Conservation (phyloP, 139 green algal genomes). For the Chlorella sp. region DNA sequence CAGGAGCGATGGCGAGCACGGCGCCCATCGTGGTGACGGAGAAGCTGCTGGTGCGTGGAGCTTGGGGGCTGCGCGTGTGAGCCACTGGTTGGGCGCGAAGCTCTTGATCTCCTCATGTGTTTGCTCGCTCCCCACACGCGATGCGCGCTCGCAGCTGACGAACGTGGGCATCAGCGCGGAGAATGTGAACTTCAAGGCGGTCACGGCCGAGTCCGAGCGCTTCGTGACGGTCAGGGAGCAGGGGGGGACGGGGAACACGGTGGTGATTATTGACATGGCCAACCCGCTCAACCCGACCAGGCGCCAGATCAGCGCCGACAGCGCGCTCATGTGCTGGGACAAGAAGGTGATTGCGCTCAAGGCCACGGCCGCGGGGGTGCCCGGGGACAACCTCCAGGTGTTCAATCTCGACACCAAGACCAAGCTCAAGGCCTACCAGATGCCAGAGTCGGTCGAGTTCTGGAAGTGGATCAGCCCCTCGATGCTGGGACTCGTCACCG, state of each 20-base stretch:
- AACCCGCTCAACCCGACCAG: conserved; percentile 71
- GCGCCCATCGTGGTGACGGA: conserved; percentile 43
- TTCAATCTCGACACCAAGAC: conserved; percentile 98
- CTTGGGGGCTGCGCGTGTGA: background rate
- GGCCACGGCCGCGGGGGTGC: conserved; percentile 31
- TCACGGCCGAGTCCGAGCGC: conserved; percentile 96
- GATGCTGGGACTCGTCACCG: conserved; percentile 90
- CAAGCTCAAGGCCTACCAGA: conserved; percentile 96
- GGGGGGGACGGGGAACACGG: conserved; percentile 33
- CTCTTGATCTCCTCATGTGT: background rate
- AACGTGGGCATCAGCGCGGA: conserved; percentile 81
- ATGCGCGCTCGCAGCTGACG: conserved; percentile 65
- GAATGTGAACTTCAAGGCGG: conserved; percentile 96
- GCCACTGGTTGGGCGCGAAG: background rate
- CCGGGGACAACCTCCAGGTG: conserved; percentile 89
- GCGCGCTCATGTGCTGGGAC: conserved; percentile 91
- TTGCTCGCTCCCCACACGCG: background rate
- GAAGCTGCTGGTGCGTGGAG: conserved; percentile 40
- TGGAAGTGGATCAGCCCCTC: conserved; percentile 94
- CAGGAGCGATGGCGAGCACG: background rate
- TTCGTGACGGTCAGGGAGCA: conserved; percentile 96
- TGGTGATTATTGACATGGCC: conserved; percentile 94
- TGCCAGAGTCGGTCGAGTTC: conserved; percentile 91
- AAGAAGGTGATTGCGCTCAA: conserved; percentile 96
- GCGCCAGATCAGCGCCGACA: conserved; percentile 94